Evolutionary conservation across 495 filamentous ascomycete species (phyloP), one percentile per base, ranked within the genome.

Genomic region (Diplogelasinospora grovesii): DNA sequence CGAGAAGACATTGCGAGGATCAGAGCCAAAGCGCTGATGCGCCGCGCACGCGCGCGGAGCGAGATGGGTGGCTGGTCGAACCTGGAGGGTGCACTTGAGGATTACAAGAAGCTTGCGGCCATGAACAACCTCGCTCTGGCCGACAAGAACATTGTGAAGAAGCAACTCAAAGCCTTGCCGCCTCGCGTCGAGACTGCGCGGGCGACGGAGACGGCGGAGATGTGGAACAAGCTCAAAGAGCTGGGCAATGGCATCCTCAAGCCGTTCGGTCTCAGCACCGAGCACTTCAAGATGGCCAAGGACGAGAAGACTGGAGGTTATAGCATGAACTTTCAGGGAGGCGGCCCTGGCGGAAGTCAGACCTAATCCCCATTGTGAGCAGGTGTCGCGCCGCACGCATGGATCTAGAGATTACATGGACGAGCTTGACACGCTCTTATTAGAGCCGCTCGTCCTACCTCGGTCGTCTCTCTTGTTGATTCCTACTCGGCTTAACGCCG

Each of bases 211-310:
- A 87, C 89, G 73, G 78, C 70, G 5, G 90, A 98, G 61, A 95
- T 96, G 85, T 89, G 95, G 85, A 85, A 81, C 18, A 96, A 96
- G 65, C 62, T 98, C 62, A 96, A 94, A 62, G 79, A 85, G 71
- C 69, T 98, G 39, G 90, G 90, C 2, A 94, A 98, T 64, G 85
- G 87, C 1, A 71, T 98, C 28, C 64, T 98, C 25, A 94, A 84
- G 54, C 90, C 90, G 1, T 98, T 96, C 66, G 90, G 90, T 13
- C 64, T 98, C 39, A 89, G 80, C 20, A 96, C 90, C 10, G 82
- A 94, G 13, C 90, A 87, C 55, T 98, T 98, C 64, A 80, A 94
- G 25, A 89, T 96, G 70, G 78, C 82, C 5, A 88, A 94, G 60
- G 89, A 95, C 50, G 84, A 87, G 48, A 83, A 81, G 43, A 86